A percentile compares a stretch with the other conserved stretches of the same genome.
Conservation (phyloP, 2,329 filamentous ascomycete genomes). For the Clonostachys chloroleuca region DNA sequence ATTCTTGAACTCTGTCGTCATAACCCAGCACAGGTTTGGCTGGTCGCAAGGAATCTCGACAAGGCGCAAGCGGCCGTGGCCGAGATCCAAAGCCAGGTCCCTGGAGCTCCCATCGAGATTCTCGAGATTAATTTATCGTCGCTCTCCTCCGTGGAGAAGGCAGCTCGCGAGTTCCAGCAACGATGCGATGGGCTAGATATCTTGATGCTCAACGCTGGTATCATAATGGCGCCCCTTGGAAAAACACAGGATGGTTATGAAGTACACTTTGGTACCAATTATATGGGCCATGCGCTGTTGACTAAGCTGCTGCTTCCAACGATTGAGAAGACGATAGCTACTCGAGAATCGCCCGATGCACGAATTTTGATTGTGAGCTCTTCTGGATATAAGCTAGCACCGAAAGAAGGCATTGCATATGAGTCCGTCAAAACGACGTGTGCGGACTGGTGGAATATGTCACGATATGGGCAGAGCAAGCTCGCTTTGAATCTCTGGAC, state of each 20-base stretch:
- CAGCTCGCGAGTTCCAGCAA: slow-evolving; percentile 25
- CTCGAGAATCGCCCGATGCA: slow-evolving; percentile 3
- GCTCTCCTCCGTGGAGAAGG: slow-evolving; percentile 30
- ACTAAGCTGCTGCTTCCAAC: slow-evolving; percentile 22
- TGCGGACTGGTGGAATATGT: not conserved
- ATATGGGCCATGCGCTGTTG: slow-evolving; percentile 39
- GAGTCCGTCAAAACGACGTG: slow-evolving; percentile 10
- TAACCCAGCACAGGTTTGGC: slow-evolving; percentile 3
- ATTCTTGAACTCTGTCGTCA: slow-evolving; percentile 4
- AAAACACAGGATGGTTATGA: slow-evolving; percentile 38
- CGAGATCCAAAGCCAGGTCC: slow-evolving; percentile 28
- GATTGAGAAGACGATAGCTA: slow-evolving; percentile 9
- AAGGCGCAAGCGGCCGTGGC: slow-evolving; percentile 42
- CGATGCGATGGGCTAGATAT: slow-evolving; percentile 28
- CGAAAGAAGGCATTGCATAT: slow-evolving; percentile 8
- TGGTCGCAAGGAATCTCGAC: slow-evolving; percentile 27
- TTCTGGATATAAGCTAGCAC: not conserved
- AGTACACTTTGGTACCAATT: slow-evolving; percentile 39
- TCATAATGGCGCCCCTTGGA: slow-evolving; percentile 25
- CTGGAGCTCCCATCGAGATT: slow-evolving; percentile 9
- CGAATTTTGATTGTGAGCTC: not conserved
- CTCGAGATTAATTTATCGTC: slow-evolving; percentile 38
- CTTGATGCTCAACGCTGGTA: slow-evolving; percentile 37
- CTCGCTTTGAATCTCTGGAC: slow-evolving; percentile 14
- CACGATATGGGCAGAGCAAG: slow-evolving; percentile 16